These are phyloP conservation scores for Wallemia mellicola DNA, from an alignment of 1,284 basidiomycete species.

Conservation along the genomic window DNA sequence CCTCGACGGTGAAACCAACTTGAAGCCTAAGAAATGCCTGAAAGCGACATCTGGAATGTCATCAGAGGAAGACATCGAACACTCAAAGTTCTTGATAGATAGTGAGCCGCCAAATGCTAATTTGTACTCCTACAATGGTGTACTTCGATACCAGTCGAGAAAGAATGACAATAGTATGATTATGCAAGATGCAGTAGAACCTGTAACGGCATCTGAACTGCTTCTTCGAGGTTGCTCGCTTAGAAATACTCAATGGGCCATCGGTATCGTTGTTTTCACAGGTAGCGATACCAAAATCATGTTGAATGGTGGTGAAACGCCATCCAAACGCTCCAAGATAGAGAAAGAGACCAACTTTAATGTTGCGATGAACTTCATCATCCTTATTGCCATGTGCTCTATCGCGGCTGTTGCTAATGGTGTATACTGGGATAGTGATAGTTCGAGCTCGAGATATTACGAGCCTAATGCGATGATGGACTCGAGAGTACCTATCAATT, in stretches of 20 bases:
- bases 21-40: slow-evolving; percentile 55
- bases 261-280: slow-evolving; percentile 78
- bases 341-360: slow-evolving; percentile 98
- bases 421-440: slow-evolving; percentile 27
- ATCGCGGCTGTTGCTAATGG: slow-evolving; percentile 45
- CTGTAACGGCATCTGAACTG: slow-evolving; percentile 64
- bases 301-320: slow-evolving; percentile 73
- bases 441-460: slow-evolving; percentile 42
- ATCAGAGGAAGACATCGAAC: slow-evolving; percentile 77
- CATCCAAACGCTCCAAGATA: slow-evolving; percentile 81
- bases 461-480: slow-evolving; percentile 35
- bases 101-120: slow-evolving; percentile 82
- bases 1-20: slow-evolving; percentile 84
- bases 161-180: slow-evolving; percentile 2
- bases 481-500: slow-evolving; percentile 34
- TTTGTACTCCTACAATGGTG: slow-evolving; percentile 65
- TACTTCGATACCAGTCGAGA: slow-evolving; percentile 32
- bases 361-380: slow-evolving; percentile 69
- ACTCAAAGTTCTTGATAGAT: slow-evolving; percentile 57
- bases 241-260: slow-evolving; percentile 82
- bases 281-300: slow-evolving; percentile 94
- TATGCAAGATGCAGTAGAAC: slow-evolving; percentile 15
- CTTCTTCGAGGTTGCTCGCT: slow-evolving; percentile 69
- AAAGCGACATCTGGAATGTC: slow-evolving; percentile 41
- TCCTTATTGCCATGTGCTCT: slow-evolving; percentile 49